Evolutionary conservation across 257 asterid species (phyloP), one percentile per base, ranked within the genome.

Genomic region (Parsonsia alboflavescens): DNA sequence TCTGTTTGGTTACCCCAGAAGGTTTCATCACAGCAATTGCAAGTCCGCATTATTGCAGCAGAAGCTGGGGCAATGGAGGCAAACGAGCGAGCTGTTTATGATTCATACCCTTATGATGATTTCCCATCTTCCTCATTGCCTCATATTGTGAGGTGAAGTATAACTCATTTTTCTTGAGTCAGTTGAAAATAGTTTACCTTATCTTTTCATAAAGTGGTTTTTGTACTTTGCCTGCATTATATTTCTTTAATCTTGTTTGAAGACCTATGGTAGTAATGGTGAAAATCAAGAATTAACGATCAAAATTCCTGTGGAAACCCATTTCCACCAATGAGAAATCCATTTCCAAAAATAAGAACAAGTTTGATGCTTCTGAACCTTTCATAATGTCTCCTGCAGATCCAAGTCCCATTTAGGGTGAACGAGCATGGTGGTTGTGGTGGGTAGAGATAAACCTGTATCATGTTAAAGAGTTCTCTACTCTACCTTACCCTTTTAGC

Each of bases 21-120:
- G 98, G 88, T 74, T 73, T 71, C 79, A 68, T 71, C 85, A 33
- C 91, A 86, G 76, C 94, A 88, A 82, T 77, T 95, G 81, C 96
- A 87, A 89, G 98, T 93, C 59, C 84, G 85, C 72, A 83, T 93
- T 54, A 80, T 89, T 62, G 96, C 97, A 69, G 93, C 86, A 77
- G 98, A 91, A 80, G 82, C 85, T 78, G 96, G 96, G 75, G 84
- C 95, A 44, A 88, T 80, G 85, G 97, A 88, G 75, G 84, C 95
- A 44, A 88, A 81, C 83, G 96, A 88, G 72, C 89, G 87, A 91
- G 83, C 98, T 66, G 79, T 84, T 48, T 95, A 93, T 81, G 97
- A 95, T 86, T 85, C 85, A n/a, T 90, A 89, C 82, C 79, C 94
- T 69, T 89, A 86, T 82, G 82, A 68, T 79, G 96, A 84, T 70